These are phyloP conservation scores for Anthracocystis walkeri DNA, from an alignment of 1,284 basidiomycete genomes.

Conservation along the genomic window DNA sequence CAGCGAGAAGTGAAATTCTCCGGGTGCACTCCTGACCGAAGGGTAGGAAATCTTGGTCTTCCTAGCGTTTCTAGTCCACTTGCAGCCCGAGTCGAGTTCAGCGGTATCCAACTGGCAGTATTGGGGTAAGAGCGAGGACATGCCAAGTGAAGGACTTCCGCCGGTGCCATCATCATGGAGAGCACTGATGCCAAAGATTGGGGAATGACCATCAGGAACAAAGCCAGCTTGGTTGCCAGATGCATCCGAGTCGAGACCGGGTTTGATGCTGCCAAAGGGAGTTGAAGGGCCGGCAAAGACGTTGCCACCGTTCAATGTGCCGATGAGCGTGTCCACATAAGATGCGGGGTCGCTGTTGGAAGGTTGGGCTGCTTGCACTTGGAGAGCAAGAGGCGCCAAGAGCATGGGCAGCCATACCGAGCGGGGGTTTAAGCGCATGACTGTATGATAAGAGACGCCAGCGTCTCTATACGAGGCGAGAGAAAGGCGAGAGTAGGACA, in stretches of 20 bases:
- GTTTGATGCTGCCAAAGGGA: slow-evolving; percentile 46
- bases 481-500: not conserved
- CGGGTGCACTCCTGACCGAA: slow-evolving; percentile 15
- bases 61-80: slow-evolving; percentile 21
- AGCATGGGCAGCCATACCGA: not conserved
- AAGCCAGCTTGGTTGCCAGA: slow-evolving; percentile 41
- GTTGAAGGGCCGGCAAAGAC: slow-evolving; percentile 38
- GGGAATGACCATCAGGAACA: slow-evolving; percentile 25
- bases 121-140: slow-evolving; percentile 40
- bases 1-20: slow-evolving; percentile 21
- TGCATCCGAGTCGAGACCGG: slow-evolving; percentile 32
- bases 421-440: not conserved
- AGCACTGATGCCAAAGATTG: slow-evolving; percentile 35
- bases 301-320: slow-evolving; percentile 43
- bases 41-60: slow-evolving; percentile 9
- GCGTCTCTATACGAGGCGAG: not conserved
- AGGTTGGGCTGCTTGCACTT: not conserved
- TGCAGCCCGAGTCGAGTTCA: slow-evolving; percentile 25
- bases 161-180: slow-evolving; percentile 48
- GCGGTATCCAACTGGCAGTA: slow-evolving; percentile 34
- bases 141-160: slow-evolving; percentile 28
- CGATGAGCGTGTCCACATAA: slow-evolving; percentile 37
- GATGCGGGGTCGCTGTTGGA: slow-evolving; percentile 18
- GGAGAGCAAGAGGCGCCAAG: not conserved
- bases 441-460: not conserved